Conservation (phyloP, 2,329 filamentous ascomycete genomes). For the Colletotrichum lini region DNA sequence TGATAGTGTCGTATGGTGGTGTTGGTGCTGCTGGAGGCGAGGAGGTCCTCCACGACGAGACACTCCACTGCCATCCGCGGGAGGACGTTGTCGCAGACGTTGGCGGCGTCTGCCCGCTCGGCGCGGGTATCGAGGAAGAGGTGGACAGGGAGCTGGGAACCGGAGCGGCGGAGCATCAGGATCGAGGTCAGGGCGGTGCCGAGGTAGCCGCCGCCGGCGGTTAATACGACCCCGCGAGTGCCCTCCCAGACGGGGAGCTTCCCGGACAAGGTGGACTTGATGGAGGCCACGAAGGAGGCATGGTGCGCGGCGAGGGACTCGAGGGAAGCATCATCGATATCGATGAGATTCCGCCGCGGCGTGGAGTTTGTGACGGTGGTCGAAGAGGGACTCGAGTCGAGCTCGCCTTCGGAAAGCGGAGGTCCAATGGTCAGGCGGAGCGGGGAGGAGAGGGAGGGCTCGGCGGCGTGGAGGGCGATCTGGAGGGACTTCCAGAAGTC, state of each 20-base stretch:
- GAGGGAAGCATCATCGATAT: constrained; percentile 22
- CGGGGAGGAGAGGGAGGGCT: background rate
- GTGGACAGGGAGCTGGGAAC: constrained; percentile 63
- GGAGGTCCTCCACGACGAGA: constrained; percentile 50
- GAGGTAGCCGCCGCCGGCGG: constrained; percentile 62
- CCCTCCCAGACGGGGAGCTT: constrained; percentile 49
- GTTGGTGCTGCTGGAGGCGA: constrained; percentile 38
- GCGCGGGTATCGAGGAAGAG: constrained; percentile 52
- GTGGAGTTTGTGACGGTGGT: constrained; percentile 17
- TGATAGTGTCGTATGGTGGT: constrained; percentile 60
- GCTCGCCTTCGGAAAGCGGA: constrained; percentile 16
- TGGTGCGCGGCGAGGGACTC: constrained; percentile 28
- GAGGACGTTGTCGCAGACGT: constrained; percentile 50
- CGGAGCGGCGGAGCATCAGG: constrained; percentile 65
- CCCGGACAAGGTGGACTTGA: constrained; percentile 47
- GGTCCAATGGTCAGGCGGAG: background rate
- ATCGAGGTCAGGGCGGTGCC: constrained; percentile 65
- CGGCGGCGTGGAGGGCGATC: constrained; percentile 11
- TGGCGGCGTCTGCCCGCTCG: constrained; percentile 47
- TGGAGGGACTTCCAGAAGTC: constrained; percentile 39
- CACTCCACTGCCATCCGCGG: constrained; percentile 51
- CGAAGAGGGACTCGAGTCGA: constrained; percentile 26
- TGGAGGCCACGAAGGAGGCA: constrained; percentile 49
- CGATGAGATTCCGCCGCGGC: constrained; percentile 38
- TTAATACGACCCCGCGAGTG: constrained; percentile 65